Conservation (phyloP, 2,329 filamentous ascomycete species). For the Microcyclospora pomicola region DNA sequence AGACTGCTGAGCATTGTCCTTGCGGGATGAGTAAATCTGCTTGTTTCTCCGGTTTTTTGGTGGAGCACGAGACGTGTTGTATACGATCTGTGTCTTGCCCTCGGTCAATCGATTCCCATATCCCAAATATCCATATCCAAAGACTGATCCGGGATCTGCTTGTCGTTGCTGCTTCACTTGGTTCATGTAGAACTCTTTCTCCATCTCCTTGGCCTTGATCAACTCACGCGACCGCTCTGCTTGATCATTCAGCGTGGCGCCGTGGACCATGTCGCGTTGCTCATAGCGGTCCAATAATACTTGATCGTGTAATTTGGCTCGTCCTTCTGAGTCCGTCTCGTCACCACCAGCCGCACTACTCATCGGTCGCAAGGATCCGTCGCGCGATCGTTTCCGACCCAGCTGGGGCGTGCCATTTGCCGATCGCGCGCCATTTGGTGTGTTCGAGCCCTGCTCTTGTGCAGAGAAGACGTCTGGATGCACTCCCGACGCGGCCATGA, state of each 20-base stretch:
- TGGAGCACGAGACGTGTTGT: slow-evolving; percentile 62
- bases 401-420: slow-evolving; percentile 35
- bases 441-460: slow-evolving; percentile 5
- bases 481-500: slow-evolving; percentile 40
- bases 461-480: slow-evolving; percentile 22
- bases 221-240: slow-evolving; percentile 28
- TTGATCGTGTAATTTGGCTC: slow-evolving; percentile 14
- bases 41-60: slow-evolving; percentile 64
- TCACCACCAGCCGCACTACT: slow-evolving; percentile 8
- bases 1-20: slow-evolving; percentile 71
- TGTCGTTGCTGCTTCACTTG: slow-evolving; percentile 48
- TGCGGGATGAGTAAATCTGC: slow-evolving; percentile 58
- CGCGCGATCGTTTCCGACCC: slow-evolving; percentile 46
- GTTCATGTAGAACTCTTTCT: slow-evolving; percentile 53
- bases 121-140: slow-evolving; percentile 65
- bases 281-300: slow-evolving; percentile 48
- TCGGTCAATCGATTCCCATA: slow-evolving; percentile 80
- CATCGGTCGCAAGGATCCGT: slow-evolving; percentile 40
- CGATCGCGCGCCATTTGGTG: slow-evolving; percentile 14
- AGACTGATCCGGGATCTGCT: slow-evolving; percentile 44
- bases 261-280: slow-evolving; percentile 47
- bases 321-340: slow-evolving; percentile 3
- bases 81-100: slow-evolving; percentile 55
- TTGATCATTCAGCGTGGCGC: slow-evolving; percentile 39
- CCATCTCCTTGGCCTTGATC: slow-evolving; percentile 49